A percentile compares a stretch with the other conserved stretches of the same genome.
Evolutionary conservation across 352 stramenopile species (phyloP).

Genomic region (Halophytophthora polymorphica): DNA sequence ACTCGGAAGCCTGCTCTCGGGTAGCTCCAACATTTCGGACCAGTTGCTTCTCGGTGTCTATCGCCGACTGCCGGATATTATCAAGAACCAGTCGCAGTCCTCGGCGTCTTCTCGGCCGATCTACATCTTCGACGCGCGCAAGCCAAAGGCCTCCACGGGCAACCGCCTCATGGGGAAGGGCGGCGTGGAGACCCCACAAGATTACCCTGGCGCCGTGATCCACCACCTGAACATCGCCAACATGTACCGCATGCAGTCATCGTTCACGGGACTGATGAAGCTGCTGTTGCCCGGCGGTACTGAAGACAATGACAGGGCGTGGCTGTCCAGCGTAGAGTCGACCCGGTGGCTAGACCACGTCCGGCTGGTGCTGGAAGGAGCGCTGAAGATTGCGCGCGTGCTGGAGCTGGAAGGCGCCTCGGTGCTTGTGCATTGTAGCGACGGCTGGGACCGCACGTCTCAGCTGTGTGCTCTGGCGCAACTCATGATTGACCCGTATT

Average conservation of each 20-base stretch:
- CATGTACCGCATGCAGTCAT: constrained; percentile 92
- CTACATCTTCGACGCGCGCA: constrained; percentile 91
- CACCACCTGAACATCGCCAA: constrained; percentile 90
- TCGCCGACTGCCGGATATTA: constrained; percentile 77
- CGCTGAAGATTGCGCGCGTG: constrained; percentile 84
- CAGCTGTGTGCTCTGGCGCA: constrained; percentile 78
- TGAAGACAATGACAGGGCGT: constrained; percentile 68
- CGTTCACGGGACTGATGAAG: constrained; percentile 68
- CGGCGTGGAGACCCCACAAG: constrained; percentile 82
- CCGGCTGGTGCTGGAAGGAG: constrained; percentile 73
- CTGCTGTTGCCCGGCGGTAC: constrained; percentile 58
- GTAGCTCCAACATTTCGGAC: constrained; percentile 70
- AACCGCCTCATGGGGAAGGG: constrained; percentile 91
- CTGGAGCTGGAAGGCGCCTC: constrained; percentile 80
- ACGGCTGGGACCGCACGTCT: constrained; percentile 85
- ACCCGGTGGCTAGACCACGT: constrained; percentile 87
- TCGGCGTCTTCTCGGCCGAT: constrained; percentile 65
- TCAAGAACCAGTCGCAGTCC: constrained; percentile 63
- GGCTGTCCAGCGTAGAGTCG: constrained; percentile 65
- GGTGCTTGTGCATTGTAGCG: constrained; percentile 84
- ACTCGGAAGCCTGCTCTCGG: constrained; percentile 67
- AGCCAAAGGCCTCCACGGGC: constrained; percentile 85
- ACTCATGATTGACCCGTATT: constrained; percentile 88
- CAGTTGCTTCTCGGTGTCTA: constrained; percentile 73
- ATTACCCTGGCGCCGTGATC: constrained; percentile 77